A percentile compares a stretch with the other conserved stretches of the same genome.
Evolutionary conservation across 2,329 filamentous ascomycete genomes (phyloP).

Genomic region (Bertia moriformis): DNA sequence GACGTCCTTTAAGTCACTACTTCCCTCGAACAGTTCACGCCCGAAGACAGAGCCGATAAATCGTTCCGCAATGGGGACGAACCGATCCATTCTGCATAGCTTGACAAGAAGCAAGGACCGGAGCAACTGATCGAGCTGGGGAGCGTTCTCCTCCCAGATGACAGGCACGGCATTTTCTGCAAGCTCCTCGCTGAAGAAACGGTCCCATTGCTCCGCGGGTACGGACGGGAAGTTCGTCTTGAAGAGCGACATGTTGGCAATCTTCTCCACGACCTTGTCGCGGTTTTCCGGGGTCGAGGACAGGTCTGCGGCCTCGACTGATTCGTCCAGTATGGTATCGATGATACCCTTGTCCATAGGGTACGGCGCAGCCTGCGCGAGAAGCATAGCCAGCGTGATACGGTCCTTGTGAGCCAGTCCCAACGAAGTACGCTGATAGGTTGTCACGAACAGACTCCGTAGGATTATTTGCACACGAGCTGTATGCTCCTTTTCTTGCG

Average conservation of each 20-base stretch:
- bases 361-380: slow-evolving; percentile 91
- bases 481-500: slow-evolving; percentile 59
- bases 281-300: slow-evolving; percentile 51
- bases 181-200: slow-evolving; percentile 71
- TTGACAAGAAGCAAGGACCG: slow-evolving; percentile 82
- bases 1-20: slow-evolving; percentile 73
- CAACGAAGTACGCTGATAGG: slow-evolving; percentile 85
- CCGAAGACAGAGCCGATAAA: slow-evolving; percentile 82
- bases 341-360: slow-evolving; percentile 84
- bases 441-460: slow-evolving; percentile 75
- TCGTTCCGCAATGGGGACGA: slow-evolving; percentile 82
- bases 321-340: slow-evolving; percentile 70
- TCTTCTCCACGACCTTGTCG: slow-evolving; percentile 54
- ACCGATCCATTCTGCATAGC: slow-evolving; percentile 85
- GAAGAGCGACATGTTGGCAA: slow-evolving; percentile 57
- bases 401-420: slow-evolving; percentile 86
- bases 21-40: slow-evolving; percentile 64
- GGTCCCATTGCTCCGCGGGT: slow-evolving; percentile 55
- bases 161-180: slow-evolving; percentile 72
- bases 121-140: slow-evolving; percentile 61
- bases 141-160: slow-evolving; percentile 53
- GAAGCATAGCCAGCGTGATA: slow-evolving; percentile 83
- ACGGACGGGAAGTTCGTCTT: slow-evolving; percentile 57
- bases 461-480: slow-evolving; percentile 78
- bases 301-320: slow-evolving; percentile 62